Evolutionary conservation across 169 alveolate species (phyloP), one percentile per base, ranked within the genome.

Genomic region (Hammondia hammondi): DNA sequence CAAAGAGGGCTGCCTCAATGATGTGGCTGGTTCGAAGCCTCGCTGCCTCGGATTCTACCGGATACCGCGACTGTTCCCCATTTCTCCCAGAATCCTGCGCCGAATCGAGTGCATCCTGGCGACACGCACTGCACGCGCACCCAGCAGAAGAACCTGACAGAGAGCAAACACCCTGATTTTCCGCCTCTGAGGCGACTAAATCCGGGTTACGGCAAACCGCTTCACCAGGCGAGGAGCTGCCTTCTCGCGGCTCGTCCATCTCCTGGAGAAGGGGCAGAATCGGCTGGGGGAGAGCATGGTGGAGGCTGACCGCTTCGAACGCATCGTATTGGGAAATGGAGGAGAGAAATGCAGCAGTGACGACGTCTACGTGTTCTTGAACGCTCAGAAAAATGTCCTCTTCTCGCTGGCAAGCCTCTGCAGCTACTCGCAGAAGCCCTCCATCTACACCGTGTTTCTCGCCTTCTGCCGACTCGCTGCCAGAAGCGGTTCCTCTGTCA

Each of bases 271-370:
- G 77, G 35, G 77, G 77, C 77, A 67, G 32, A 17, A 67, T 6
- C 12, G 90, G 71, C 70, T 82, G 90, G 14, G 90, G 90, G 37
- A 82, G 90, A 27, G 35, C 70, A 70, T 82, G 90, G 43, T 27
- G 72, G 29, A 82, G 57, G 35, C 90, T 46, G 32, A 82, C 72
- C 9, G 90, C 37, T 14, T 39, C 70, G 71, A 82, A 45, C 4
- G 71, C 90, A 10, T 82, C 70, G 70, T 27, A 39, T 7, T 48
- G 24, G n/a, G 90, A 27, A 21, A 82, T n/a, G 35, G 90, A 39
- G 7, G 90, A 45, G 43, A 82, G 70, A 6, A 43, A 82, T 21
- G 45, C 57, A 1, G 90, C 90, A 43, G 90, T 21, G 24, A 82
- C n/a, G 43, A 82, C 10, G 14, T 48, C 90, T n/a, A 82, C 24